Evolutionary conservation across 352 stramenopile genomes (phyloP).

Genomic region (Phytopythium vexans): DNA sequence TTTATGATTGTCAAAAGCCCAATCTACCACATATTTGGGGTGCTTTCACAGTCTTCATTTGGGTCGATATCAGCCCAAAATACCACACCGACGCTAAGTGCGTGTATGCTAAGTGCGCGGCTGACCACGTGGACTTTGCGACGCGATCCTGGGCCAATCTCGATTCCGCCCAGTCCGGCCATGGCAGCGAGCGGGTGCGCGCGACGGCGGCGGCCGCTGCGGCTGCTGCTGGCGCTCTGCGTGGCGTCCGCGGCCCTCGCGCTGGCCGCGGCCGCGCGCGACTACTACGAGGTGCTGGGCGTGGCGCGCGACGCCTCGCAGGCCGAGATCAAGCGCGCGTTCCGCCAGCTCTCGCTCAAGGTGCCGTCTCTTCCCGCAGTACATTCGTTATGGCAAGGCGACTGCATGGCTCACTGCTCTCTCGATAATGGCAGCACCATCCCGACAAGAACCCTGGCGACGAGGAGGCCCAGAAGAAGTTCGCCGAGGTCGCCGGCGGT

Average conservation of each 20-base stretch:
- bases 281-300: constrained; percentile 79
- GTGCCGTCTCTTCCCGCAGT: constrained; percentile 13
- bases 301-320: constrained; percentile 58
- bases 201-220: constrained; percentile 10
- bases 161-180: too few relatives aligned
- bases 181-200: constrained; percentile 1
- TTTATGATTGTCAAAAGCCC: constrained; percentile 10
- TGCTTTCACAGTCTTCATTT: too few relatives aligned
- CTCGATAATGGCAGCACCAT: constrained; percentile 50
- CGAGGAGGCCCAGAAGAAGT: constrained; percentile 82
- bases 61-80: too few relatives aligned
- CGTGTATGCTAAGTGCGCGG: too few relatives aligned
- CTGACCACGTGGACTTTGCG: too few relatives aligned
- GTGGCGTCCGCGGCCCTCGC: constrained; percentile 14
- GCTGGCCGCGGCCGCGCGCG: constrained; percentile 27
- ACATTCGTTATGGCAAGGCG: constrained; percentile 2
- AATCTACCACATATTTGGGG: too few relatives aligned
- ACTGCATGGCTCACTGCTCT: constrained; percentile 1
- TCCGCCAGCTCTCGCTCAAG: constrained; percentile 89
- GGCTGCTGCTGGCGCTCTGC: constrained; percentile 27
- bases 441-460: constrained; percentile 89
- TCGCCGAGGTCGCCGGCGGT: constrained; percentile 81
- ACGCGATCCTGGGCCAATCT: too few relatives aligned
- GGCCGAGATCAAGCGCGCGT: constrained; percentile 79
- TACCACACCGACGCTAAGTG: too few relatives aligned